These are phyloP conservation scores for Dothidotthia symphoricarpi DNA, from an alignment of 2,329 filamentous ascomycete genomes.

Conservation along the genomic window DNA sequence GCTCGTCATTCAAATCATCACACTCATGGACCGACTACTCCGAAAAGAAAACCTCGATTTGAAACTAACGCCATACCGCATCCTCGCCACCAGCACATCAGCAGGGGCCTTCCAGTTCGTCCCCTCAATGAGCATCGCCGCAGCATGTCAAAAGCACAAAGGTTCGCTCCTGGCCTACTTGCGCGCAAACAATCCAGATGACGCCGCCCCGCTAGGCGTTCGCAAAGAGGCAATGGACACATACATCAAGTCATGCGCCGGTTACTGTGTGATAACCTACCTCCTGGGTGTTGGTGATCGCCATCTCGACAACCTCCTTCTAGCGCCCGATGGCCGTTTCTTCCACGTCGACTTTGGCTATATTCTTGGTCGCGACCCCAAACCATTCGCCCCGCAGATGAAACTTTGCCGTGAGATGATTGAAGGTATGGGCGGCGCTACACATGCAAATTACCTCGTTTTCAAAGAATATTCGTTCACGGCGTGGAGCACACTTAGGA, in stretches of 20 bases:
- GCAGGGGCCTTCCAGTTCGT: constrained; percentile 94
- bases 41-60: constrained; percentile 95
- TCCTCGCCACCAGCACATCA: constrained; percentile 84
- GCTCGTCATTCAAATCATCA: constrained; percentile 95
- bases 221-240: constrained; percentile 92
- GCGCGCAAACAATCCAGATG: constrained; percentile 84
- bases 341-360: constrained; percentile 99
- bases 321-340: constrained; percentile 88
- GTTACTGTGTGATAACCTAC: constrained; percentile 98
- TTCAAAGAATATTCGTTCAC: constrained; percentile 98
- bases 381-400: constrained; percentile 95
- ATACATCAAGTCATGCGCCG: constrained; percentile 92
- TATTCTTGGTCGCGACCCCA: constrained; percentile 93
- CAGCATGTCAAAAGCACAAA: constrained; percentile 79
- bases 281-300: constrained; percentile 94
- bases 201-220: constrained; percentile 75
- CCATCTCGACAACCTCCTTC: constrained; percentile 90
- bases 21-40: constrained; percentile 92
- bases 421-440: constrained; percentile 90
- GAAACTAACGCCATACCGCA: constrained; percentile 93
- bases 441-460: constrained; percentile 75
- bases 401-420: constrained; percentile 98
- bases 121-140: constrained; percentile 78
- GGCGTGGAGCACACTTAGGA: constrained; percentile 85
- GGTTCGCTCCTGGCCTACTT: constrained; percentile 78